phyloP scores from a whole-genome alignment of 1,284 basidiomycete species.

The Tilletia caries region DNA sequence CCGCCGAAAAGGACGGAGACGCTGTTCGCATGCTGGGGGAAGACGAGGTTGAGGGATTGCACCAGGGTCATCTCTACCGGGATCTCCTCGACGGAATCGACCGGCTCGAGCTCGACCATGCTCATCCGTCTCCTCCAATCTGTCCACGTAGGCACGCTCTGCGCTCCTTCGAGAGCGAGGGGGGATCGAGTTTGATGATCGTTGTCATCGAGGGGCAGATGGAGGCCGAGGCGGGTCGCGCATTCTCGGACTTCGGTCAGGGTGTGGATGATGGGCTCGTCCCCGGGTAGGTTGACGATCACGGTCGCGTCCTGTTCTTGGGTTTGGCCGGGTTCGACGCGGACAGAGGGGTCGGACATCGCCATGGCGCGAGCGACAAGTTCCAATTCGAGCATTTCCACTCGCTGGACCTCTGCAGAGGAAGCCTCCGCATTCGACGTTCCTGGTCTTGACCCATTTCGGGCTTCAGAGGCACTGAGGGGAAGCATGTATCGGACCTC shows the following conservation, averaged over 20 bases:
- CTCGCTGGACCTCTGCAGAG: neutral
- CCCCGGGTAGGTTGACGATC: slow-evolving; percentile 5
- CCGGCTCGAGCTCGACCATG: neutral
- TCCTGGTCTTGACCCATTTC: too few species aligned
- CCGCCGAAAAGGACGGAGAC: slow-evolving; percentile 39
- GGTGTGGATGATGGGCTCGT: slow-evolving; percentile 1
- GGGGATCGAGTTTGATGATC: neutral
- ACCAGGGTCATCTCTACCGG: slow-evolving; percentile 30
- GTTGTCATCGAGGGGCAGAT: neutral
- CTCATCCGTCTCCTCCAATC: neutral
- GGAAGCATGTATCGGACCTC: neutral
- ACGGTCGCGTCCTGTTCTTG: neutral
- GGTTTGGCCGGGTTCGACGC: neutral
- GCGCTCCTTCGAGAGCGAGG: neutral
- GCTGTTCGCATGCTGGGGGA: slow-evolving; percentile 43
- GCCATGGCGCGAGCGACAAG: slow-evolving; percentile 1
- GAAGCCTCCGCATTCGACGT: neutral
- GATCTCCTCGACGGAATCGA: neutral
- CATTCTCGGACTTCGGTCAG: neutral
- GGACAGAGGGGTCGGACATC: neutral
- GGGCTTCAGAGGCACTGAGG: neutral
- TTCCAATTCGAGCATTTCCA: slow-evolving; percentile 12
- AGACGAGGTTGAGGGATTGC: slow-evolving; percentile 36
- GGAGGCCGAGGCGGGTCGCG: neutral
- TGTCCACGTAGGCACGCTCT: neutral